Conservation (phyloP, 2,329 filamentous ascomycete species). For the Lasiodiplodia theobromae region DNA sequence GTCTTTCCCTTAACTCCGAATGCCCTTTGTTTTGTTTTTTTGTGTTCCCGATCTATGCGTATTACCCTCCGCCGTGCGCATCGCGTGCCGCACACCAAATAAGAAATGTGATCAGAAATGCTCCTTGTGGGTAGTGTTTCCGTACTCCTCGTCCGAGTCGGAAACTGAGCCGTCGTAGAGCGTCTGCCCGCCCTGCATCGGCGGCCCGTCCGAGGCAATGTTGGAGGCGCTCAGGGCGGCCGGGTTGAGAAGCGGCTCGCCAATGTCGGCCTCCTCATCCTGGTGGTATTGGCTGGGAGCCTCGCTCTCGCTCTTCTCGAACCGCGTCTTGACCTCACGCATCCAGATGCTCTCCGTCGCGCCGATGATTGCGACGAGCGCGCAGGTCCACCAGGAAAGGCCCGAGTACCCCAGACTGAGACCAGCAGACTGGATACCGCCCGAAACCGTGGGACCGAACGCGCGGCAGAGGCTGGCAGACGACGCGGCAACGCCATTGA, state of each 20-base stretch:
- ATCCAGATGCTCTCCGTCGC: slow-evolving; percentile 79
- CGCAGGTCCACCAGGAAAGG: slow-evolving; percentile 92
- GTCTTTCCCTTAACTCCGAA: slow-evolving; percentile 27
- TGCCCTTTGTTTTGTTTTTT: slow-evolving; percentile 21
- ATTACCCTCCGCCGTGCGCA: slow-evolving; percentile 20
- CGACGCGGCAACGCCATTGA: slow-evolving; percentile 92
- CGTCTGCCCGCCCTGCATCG: slow-evolving; percentile 27
- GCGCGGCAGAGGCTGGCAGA: slow-evolving; percentile 88
- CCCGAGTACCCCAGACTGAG: slow-evolving; percentile 83
- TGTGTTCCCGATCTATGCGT: slow-evolving; percentile 21
- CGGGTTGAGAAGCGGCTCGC: slow-evolving; percentile 34
- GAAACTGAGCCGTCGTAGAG: slow-evolving; percentile 19
- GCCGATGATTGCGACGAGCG: slow-evolving; percentile 75
- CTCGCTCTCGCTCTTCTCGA: slow-evolving; percentile 31
- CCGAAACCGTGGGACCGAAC: slow-evolving; percentile 87
- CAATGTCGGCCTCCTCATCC: slow-evolving; percentile 43
- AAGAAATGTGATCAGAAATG: slow-evolving; percentile 25
- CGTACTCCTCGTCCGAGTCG: slow-evolving; percentile 18
- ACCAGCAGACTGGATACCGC: slow-evolving; percentile 82
- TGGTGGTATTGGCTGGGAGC: slow-evolving; percentile 34
- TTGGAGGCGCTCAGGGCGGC: slow-evolving; percentile 26
- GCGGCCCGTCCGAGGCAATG: slow-evolving; percentile 14
- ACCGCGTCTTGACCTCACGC: slow-evolving; percentile 64
- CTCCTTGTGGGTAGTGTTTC: slow-evolving; percentile 13
- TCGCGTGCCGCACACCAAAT: slow-evolving; percentile 8